Percentiles rank a stretch among this genome's conserved stretches.
These are phyloP conservation scores for Blastocystis sp. DNA, from an alignment of 352 stramenopile species.

Conservation along the genomic window DNA sequence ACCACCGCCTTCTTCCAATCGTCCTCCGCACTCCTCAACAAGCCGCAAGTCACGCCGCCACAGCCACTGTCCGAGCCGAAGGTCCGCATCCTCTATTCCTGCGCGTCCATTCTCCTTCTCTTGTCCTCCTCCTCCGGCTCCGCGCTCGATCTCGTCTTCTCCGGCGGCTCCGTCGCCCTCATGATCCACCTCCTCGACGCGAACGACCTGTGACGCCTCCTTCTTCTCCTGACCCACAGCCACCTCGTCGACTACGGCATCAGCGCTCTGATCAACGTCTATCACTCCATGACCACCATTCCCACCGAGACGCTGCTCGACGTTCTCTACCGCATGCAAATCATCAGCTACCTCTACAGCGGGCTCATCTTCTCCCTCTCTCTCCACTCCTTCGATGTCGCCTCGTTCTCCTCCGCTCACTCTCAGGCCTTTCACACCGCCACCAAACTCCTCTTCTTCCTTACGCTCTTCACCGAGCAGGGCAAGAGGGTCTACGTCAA, in stretches of 20 bases:
- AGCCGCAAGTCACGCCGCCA: not conserved
- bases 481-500: not conserved
- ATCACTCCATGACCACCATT: conserved; percentile 1
- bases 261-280: conserved; percentile 32
- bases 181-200: conserved; percentile 3
- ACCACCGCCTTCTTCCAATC: conserved; percentile 13
- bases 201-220: not conserved
- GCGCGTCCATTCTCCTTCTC: not conserved
- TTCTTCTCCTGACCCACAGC: not conserved
- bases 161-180: not conserved
- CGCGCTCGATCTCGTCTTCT: conserved; percentile 33
- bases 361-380: conserved; percentile 6
- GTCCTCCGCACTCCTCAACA: not conserved
- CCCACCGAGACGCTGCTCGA: not conserved
- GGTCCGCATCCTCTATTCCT: not conserved
- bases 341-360: conserved; percentile 6
- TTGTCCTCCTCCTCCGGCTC: not conserved
- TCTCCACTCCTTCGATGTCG: not conserved
- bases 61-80: not conserved
- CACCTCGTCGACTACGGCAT: conserved; percentile 16
- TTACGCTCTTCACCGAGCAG: conserved; percentile 24
- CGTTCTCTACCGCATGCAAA: not conserved
- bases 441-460: conserved; percentile 4
- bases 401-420: not conserved
- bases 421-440: not conserved